Conservation (phyloP, 1,284 basidiomycete genomes). For the Tylopilus sp. region DNA sequence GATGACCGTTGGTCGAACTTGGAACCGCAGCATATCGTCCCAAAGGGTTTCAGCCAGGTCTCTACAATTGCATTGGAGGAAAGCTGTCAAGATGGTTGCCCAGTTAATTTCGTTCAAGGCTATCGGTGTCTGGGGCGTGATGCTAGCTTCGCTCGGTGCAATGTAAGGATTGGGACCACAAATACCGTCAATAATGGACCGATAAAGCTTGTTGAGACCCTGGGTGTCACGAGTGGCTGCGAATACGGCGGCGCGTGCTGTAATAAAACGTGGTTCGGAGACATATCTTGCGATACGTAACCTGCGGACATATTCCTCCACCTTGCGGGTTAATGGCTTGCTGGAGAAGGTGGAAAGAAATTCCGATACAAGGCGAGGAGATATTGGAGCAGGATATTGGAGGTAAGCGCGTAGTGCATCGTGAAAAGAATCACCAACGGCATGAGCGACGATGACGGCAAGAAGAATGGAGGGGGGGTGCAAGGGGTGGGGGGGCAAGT, state of each 20-base stretch:
- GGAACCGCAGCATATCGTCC: constrained; percentile 55
- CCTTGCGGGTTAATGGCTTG: constrained; percentile 36
- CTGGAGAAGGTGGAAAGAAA: constrained; percentile 41
- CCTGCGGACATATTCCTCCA: constrained; percentile 43
- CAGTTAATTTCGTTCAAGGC: constrained; percentile 54
- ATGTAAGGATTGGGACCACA: constrained; percentile 45
- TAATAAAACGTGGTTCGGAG: constrained; percentile 45
- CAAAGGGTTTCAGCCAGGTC: constrained; percentile 60
- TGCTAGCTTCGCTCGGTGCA: constrained; percentile 36
- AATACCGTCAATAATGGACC: constrained; percentile 48
- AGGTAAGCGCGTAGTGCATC: constrained; percentile 47
- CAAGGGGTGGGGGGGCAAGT: constrained; percentile 11
- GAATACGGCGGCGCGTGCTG: constrained; percentile 48
- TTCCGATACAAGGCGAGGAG: constrained; percentile 31
- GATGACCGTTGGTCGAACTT: constrained; percentile 45
- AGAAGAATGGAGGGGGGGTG: constrained; percentile 44
- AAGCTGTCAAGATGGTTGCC: constrained; percentile 59
- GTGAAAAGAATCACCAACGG: constrained; percentile 50
- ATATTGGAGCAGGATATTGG: constrained; percentile 37
- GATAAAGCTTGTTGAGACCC: constrained; percentile 46
- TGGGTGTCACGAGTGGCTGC: constrained; percentile 32
- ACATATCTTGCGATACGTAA: constrained; percentile 51
- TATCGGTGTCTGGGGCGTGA: constrained; percentile 40
- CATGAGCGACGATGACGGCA: constrained; percentile 54
- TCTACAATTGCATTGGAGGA: constrained; percentile 48